Evolutionary conservation across 495 filamentous ascomycete genomes (phyloP).

Genomic region (Arthonia radiata): DNA sequence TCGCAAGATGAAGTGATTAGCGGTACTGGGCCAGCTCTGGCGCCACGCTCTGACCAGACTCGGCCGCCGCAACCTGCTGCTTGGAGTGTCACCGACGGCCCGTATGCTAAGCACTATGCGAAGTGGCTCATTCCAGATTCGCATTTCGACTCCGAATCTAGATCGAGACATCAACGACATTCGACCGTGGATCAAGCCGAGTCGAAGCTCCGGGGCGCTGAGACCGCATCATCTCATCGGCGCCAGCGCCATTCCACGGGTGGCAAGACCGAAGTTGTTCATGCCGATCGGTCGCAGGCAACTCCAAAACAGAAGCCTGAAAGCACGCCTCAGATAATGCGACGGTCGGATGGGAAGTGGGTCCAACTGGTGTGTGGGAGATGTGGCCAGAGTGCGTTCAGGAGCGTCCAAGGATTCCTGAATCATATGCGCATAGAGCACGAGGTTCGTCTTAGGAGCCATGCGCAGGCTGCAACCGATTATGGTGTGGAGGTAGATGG

Average conservation of each 20-base stretch:
- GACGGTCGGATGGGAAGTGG: conserved; percentile 31
- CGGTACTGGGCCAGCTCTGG: conserved; percentile 43
- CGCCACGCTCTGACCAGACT: conserved; percentile 27
- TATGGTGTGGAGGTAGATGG: conserved; percentile 70
- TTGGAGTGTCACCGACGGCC: conserved; percentile 73
- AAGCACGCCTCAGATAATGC: conserved; percentile 33
- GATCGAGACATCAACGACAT: conserved; percentile 13
- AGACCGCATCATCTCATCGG: conserved; percentile 1
- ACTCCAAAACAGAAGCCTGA: conserved; percentile 39
- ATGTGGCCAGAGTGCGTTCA: conserved; percentile 73
- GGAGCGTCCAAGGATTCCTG: conserved; percentile 89
- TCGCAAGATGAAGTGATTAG: conserved; percentile 37
- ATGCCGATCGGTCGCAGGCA: conserved; percentile 17
- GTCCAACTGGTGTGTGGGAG: conserved; percentile 75
- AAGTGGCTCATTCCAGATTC: conserved; percentile 82
- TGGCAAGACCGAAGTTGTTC: conserved; percentile 14
- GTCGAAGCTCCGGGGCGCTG: conserved; percentile 2
- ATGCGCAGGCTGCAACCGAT: conserved; percentile 78
- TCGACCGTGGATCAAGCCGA: conserved; percentile 9
- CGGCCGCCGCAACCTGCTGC: conserved; percentile 46
- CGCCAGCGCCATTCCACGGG: conserved; percentile 13
- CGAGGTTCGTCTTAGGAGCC: conserved; percentile 69
- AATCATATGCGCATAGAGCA: conserved; percentile 96
- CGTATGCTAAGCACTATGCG: conserved; percentile 81
- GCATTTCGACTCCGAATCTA: conserved; percentile 37